Evolutionary conservation across 2,329 filamentous ascomycete species (phyloP).

Genomic region (Neopestalotiopsis rosae): DNA sequence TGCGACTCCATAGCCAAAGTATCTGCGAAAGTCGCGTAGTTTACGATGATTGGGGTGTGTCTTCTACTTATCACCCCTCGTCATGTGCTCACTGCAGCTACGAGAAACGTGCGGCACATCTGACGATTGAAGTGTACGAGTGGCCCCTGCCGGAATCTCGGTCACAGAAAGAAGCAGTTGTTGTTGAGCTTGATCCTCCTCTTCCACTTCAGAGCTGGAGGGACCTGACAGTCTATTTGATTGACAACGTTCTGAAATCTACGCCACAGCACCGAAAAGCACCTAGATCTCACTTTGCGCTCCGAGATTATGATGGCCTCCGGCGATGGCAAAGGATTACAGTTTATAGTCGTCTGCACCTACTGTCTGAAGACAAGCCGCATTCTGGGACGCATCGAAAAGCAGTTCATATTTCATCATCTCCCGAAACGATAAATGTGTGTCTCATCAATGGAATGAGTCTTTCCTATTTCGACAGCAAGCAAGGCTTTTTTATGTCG

Average conservation of each 20-base stretch:
- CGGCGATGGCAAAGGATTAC: neutral
- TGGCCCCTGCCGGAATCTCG: neutral
- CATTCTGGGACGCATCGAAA: neutral
- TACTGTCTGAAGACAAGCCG: neutral
- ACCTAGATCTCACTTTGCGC: neutral
- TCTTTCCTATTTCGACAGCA: neutral
- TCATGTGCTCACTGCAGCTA: neutral
- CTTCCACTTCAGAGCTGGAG: conserved; percentile 5
- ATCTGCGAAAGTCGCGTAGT: neutral
- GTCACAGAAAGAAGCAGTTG: neutral
- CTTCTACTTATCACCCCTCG: neutral
- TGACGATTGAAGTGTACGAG: neutral
- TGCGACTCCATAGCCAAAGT: neutral
- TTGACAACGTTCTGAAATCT: conserved; percentile 8
- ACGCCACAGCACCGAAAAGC: neutral
- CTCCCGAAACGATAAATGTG: neutral
- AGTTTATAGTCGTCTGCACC: neutral
- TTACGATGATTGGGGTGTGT: neutral
- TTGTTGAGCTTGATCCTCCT: conserved; percentile 15
- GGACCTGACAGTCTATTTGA: conserved; percentile 11
- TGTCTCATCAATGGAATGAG: neutral
- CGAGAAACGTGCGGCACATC: neutral
- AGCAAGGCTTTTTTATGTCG: neutral
- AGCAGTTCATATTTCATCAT: neutral
- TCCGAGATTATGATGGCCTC: neutral